Evolutionary conservation across 2,329 filamentous ascomycete species (phyloP).

Genomic region (Penicillium oxalicum): DNA sequence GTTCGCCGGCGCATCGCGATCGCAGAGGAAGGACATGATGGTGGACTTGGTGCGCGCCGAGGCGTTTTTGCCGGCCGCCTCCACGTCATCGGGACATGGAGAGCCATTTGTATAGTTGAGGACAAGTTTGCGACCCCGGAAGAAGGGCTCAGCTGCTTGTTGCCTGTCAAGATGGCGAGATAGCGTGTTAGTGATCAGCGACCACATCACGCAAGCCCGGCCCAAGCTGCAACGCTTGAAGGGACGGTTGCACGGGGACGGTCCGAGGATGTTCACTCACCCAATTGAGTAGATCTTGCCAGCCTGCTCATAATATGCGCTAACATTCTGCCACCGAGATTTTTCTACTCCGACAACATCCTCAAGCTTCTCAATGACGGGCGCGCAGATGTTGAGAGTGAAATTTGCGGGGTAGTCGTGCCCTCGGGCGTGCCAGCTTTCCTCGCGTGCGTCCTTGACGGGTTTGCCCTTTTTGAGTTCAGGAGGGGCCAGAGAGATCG

Average conservation of each 20-base stretch:
- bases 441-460: constrained; percentile 33
- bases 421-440: constrained; percentile 46
- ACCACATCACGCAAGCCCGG: neutral
- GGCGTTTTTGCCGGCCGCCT: constrained; percentile 20
- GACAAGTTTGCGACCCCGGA: constrained; percentile 57
- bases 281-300: constrained; percentile 43
- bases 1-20: constrained; percentile 66
- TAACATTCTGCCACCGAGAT: constrained; percentile 42
- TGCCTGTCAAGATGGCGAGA: constrained; percentile 27
- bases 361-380: constrained; percentile 43
- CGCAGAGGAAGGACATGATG: constrained; percentile 88
- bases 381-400: constrained; percentile 47
- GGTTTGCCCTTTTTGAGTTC: constrained; percentile 36
- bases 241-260: neutral
- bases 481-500: constrained; percentile 49
- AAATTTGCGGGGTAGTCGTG: constrained; percentile 49
- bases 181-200: constrained; percentile 1
- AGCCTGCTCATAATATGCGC: constrained; percentile 44
- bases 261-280: constrained; percentile 24
- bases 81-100: constrained; percentile 49
- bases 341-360: constrained; percentile 43
- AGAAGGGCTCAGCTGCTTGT: constrained; percentile 42
- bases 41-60: constrained; percentile 58
- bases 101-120: constrained; percentile 73
- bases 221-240: neutral